Base-by-base conservation (phyloP, 768 basidiomycete species). In the Trametes sanguinea region DNA sequence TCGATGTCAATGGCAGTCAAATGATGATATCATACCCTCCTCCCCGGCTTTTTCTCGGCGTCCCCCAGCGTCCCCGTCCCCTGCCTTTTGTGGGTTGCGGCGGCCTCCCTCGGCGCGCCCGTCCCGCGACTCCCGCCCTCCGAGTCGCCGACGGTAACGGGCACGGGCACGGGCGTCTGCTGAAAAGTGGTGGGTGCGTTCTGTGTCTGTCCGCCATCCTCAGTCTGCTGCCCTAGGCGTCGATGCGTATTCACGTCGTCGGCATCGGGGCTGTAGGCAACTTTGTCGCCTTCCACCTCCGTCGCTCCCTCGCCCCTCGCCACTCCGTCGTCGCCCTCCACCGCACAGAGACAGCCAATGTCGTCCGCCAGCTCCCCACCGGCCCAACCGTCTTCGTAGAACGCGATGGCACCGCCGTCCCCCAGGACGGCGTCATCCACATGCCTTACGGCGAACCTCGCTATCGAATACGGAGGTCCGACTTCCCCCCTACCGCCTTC, bases 201-300 rank as follows among this genome's bases (percentile, higher is more conserved):
- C 22, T 22, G 22, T 22, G 22, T 22, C 22, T 22, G 22, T 22
- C 14, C 2, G n/a, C 16, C 17, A 17, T 47, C 56, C 35, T 48
- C 55, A 44, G 10, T 50, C 51, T n/a, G 45, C 48, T 51, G 64
- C 63, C 35, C 56, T 51, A 50, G 48, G 50, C 50, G 58, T 60
- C 54, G 58, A 90, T 92, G 89, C 87, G 82, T 64, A 82, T 89
- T 71, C 88, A 91, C 77, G 70, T 91, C 65, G 80, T 92, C 64
- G 94, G 94, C 67, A 74, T 94, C 44, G 94, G 94, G 51, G 82
- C 93, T 46, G 83, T 96, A 64, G 95, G 95, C 57, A 85, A 85
- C 32, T 85, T 98, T 61, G 65, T 98, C 65, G 83, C 94, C 14
- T 85, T 89, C 73, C 84, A 95, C 72, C 83, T 98, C 43, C 87